phyloP scores from a whole-genome alignment of 208 protist species.

The Trypanosoma theileri region DNA sequence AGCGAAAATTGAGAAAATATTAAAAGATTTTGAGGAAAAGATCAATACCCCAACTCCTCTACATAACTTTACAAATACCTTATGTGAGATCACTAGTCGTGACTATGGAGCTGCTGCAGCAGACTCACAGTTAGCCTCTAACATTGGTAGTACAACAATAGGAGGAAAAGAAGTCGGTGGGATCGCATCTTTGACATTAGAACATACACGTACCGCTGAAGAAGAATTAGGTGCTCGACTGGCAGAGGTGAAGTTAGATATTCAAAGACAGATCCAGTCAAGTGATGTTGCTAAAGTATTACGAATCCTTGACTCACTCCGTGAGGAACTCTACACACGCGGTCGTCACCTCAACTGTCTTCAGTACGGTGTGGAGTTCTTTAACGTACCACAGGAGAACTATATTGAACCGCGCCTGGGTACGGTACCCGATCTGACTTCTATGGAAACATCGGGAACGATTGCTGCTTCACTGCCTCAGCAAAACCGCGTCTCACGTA shows the following conservation, averaged over 20 bases:
- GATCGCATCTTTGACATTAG: conserved; percentile 16
- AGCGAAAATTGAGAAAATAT: conserved; percentile 37
- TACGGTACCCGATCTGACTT: neutral
- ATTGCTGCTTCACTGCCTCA: neutral
- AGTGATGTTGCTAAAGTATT: conserved; percentile 48
- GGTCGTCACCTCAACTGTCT: conserved; percentile 61
- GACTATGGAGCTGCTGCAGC: neutral
- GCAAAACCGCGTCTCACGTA: neutral
- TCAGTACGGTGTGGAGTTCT: conserved; percentile 60
- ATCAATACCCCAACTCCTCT: neutral
- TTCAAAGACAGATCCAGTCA: conserved; percentile 46
- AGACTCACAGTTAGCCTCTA: neutral
- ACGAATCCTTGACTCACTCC: conserved; percentile 59
- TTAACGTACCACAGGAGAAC: conserved; percentile 55
- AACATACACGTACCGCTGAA: conserved; percentile 28
- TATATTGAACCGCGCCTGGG: conserved; percentile 50
- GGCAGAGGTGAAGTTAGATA: conserved; percentile 25
- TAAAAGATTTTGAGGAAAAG: conserved; percentile 27
- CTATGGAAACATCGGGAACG: conserved; percentile 4
- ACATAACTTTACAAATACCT: conserved; percentile 10
- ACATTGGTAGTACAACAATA: neutral
- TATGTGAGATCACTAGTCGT: conserved; percentile 7
- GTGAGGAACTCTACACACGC: conserved; percentile 61
- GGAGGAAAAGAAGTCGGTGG: neutral
- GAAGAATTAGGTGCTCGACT: conserved; percentile 39